A percentile compares a stretch with the other conserved stretches of the same genome.
Evolutionary conservation across 306 rosid species (phyloP).

Genomic region (Sphenostylis stenocarpa): DNA sequence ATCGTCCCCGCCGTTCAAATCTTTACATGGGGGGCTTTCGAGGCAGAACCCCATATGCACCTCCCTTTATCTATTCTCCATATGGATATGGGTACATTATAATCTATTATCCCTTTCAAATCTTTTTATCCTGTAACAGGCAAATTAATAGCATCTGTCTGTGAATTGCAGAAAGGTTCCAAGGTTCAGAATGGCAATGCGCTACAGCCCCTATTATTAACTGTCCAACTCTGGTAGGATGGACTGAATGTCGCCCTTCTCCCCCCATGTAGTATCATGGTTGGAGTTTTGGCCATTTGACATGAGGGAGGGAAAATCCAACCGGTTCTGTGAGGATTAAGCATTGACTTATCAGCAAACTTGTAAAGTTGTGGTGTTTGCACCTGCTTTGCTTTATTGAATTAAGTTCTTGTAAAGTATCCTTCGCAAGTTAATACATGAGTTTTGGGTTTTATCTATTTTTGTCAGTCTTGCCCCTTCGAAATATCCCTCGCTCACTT

Average conservation of each 20-base stretch:
- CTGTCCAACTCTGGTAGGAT: constrained; percentile 29
- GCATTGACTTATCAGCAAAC: constrained; percentile 25
- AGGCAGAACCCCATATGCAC: constrained; percentile 55
- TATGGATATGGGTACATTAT: constrained; percentile 69
- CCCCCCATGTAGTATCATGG: constrained; percentile 12
- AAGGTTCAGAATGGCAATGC: constrained; percentile 78
- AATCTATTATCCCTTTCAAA: background rate
- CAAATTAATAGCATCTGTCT: constrained; percentile 5
- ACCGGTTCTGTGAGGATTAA: constrained; percentile 41
- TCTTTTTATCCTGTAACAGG: background rate
- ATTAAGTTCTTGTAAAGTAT: constrained; percentile 18
- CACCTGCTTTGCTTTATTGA: constrained; percentile 22
- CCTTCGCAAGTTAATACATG: constrained; percentile 16
- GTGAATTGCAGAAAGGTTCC: constrained; percentile 67
- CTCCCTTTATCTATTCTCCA: constrained; percentile 62
- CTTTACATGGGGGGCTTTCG: constrained; percentile 59
- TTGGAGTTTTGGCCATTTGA: constrained; percentile 19
- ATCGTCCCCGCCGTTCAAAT: constrained; percentile 58
- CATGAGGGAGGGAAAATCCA: constrained; percentile 18
- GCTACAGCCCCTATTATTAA: constrained; percentile 71
- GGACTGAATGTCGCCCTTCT: constrained; percentile 20
- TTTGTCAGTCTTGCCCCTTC: background rate
- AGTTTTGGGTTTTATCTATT: constrained; percentile 7
- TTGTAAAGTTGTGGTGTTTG: constrained; percentile 39
- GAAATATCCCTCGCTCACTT: background rate